Evolutionary conservation across 345 rosid genomes (phyloP).

Genomic region (Euphorbia lathyris): DNA sequence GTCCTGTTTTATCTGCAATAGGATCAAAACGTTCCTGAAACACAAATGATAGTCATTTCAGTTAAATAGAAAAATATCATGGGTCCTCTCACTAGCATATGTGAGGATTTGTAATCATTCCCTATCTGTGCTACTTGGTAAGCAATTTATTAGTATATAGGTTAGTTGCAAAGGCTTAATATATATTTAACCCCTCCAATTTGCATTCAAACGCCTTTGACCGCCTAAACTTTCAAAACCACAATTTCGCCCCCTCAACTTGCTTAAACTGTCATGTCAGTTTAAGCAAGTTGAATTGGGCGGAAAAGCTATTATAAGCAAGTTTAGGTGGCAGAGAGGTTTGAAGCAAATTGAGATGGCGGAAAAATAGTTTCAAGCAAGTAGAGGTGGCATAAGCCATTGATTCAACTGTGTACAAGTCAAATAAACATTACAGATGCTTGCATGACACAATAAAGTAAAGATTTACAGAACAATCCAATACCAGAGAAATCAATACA

Average conservation of each 20-base stretch:
- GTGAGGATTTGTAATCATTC: not conserved
- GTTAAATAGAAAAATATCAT: constrained; percentile 6
- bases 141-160: not conserved
- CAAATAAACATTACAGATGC: no score
- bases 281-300: no score
- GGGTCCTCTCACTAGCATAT: not conserved
- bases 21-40: constrained; percentile 88
- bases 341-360: no score
- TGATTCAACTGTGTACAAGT: not conserved
- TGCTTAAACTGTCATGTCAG: no score
- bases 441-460: not conserved
- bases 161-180: not conserved
- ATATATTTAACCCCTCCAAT: no score
- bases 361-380: no score
- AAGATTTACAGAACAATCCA: not conserved
- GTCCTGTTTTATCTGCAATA: constrained; percentile 55
- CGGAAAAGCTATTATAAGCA: no score
- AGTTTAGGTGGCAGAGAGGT: no score
- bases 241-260: no score
- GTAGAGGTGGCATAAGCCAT: no score
- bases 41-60: constrained; percentile 18
- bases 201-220: no score
- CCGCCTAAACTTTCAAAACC: no score
- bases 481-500: not conserved
- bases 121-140: not conserved